Evolutionary conservation across 192 early-diverging fungal species (phyloP).

Genomic region (Coemansia asiatica): DNA sequence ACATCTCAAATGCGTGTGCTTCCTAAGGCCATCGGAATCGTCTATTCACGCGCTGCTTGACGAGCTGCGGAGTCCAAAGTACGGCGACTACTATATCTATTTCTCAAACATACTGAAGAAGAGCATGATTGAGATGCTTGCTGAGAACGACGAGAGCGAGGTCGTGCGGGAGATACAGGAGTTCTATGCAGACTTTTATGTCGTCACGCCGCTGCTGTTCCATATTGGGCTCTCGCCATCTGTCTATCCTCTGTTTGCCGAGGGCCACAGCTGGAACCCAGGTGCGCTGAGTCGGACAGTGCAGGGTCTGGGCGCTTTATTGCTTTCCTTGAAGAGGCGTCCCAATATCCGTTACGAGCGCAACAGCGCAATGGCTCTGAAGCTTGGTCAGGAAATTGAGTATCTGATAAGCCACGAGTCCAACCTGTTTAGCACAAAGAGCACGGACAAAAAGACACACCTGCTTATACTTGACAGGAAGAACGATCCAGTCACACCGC

Average conservation of each 20-base stretch:
- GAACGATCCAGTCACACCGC: slow-evolving; percentile 93
- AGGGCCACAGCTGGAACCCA: slow-evolving; percentile 77
- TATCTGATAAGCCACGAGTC: slow-evolving; percentile 51
- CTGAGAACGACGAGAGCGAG: slow-evolving; percentile 94
- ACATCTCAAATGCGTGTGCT: slow-evolving; percentile 94
- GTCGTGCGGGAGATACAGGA: slow-evolving; percentile 95
- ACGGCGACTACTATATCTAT: slow-evolving; percentile 96
- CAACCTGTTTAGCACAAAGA: slow-evolving; percentile 32
- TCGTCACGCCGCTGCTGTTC: slow-evolving; percentile 80
- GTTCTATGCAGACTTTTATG: slow-evolving; percentile 90
- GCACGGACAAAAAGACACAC: slow-evolving; percentile 78
- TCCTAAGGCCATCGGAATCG: slow-evolving; percentile 81
- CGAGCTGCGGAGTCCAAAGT: slow-evolving; percentile 88
- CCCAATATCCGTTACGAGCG: slow-evolving; percentile 89
- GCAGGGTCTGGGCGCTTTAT: slow-evolving; percentile 73
- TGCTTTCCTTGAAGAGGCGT: slow-evolving; percentile 88
- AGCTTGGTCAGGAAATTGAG: slow-evolving; percentile 71
- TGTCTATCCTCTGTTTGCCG: slow-evolving; percentile 68
- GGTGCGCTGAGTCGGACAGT: slow-evolving; percentile 72
- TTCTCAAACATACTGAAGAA: slow-evolving; percentile 95
- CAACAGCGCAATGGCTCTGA: slow-evolving; percentile 77
- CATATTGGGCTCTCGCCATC: slow-evolving; percentile 70
- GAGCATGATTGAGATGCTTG: slow-evolving; percentile 85
- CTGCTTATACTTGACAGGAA: slow-evolving; percentile 89
- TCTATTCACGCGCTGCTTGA: slow-evolving; percentile 84